Percentiles rank a stretch among this genome's conserved stretches.
Conservation (phyloP, 73 alveolate genomes). For the Symbiodinium natans region DNA sequence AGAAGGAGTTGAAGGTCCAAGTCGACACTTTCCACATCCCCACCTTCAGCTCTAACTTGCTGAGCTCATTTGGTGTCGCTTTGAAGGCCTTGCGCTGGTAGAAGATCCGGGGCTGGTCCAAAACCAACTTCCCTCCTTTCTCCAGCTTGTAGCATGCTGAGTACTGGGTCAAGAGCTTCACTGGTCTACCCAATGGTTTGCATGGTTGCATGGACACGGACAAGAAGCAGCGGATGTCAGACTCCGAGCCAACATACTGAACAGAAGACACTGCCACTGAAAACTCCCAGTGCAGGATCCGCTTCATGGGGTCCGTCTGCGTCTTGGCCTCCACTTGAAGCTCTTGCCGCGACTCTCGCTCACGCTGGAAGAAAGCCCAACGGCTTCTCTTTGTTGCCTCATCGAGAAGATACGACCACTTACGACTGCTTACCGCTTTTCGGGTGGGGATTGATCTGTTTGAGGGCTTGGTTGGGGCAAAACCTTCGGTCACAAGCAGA, state of each 20-base stretch:
- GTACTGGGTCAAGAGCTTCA: constrained; percentile 15
- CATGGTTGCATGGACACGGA: background rate
- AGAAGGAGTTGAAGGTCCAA: constrained; percentile 35
- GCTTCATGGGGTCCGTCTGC: constrained; percentile 9
- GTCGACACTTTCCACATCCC: constrained; percentile 31
- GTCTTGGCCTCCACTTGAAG: background rate
- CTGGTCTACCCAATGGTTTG: background rate
- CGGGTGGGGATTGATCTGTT: no score
- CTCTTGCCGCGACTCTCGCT: background rate
- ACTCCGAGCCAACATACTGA: constrained; percentile 35
- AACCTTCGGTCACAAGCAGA: no score
- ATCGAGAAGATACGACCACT: no score
- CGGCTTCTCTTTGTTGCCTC: background rate
- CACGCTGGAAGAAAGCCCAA: background rate
- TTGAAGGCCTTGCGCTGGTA: constrained; percentile 30
- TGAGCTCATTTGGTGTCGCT: constrained; percentile 5
- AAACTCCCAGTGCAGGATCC: constrained; percentile 36
- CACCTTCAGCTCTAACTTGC: constrained; percentile 16
- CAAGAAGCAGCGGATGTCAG: background rate
- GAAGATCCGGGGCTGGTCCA: constrained; percentile 1
- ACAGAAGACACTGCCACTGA: background rate
- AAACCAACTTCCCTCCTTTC: constrained; percentile 1
- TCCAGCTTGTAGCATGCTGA: background rate
- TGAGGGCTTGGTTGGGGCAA: no score
- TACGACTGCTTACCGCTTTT: no score